Conservation (phyloP, 768 basidiomycete genomes). For the Boletus reticuloceps region DNA sequence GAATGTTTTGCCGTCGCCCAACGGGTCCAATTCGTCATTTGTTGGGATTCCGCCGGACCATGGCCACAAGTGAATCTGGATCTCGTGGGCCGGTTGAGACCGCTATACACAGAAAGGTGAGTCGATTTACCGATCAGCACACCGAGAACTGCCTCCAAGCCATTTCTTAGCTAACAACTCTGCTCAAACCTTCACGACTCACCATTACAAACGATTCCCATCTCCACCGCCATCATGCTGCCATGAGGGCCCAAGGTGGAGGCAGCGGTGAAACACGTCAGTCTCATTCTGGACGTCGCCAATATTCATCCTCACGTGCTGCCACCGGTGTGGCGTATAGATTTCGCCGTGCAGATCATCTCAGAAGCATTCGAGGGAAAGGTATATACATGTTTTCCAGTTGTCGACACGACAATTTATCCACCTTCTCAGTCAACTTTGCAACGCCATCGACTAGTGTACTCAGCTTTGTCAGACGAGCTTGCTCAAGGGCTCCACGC, state of each 20-base stretch:
- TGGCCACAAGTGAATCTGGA: conserved; percentile 26
- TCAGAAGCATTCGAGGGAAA: conserved; percentile 73
- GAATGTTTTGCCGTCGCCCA: conserved; percentile 25
- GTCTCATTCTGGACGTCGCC: conserved; percentile 31
- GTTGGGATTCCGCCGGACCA: conserved; percentile 17
- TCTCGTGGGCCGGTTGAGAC: conserved; percentile 50
- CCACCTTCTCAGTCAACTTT: conserved; percentile 53
- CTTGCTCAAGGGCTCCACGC: conserved; percentile 72
- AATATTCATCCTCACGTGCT: conserved; percentile 23
- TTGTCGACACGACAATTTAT: conserved; percentile 9
- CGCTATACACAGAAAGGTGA: conserved; percentile 62
- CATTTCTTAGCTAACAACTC: conserved; percentile 51
- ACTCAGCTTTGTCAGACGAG: conserved; percentile 69
- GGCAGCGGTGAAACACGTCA: conserved; percentile 80
- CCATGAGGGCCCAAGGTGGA: conserved; percentile 71
- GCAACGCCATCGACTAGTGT: conserved; percentile 80
- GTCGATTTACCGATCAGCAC: conserved; percentile 19
- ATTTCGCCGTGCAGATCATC: conserved; percentile 74
- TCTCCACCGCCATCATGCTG: conserved; percentile 80
- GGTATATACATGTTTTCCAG: conserved; percentile 39
- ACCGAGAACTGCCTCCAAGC: conserved; percentile 21
- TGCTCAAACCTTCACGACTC: conserved; percentile 62
- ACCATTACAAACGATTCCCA: conserved; percentile 78
- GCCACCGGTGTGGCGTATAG: conserved; percentile 36
- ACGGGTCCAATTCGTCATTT: conserved; percentile 22